Percentiles rank a stretch among this genome's conserved stretches.
Evolutionary conservation across 331 rosid genomes (phyloP).

Genomic region (Malus hybrid): DNA sequence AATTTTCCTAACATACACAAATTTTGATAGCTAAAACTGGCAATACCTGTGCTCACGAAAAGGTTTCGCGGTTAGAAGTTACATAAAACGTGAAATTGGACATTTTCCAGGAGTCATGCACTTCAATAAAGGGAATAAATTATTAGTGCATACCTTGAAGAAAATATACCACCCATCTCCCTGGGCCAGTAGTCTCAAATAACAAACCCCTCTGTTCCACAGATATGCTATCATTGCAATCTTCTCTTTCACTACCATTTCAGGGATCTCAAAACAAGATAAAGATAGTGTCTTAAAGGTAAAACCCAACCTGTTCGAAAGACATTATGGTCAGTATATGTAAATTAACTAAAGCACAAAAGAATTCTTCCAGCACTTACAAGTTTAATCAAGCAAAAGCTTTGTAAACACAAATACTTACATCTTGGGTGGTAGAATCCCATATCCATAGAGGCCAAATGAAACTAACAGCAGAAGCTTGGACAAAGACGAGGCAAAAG

Average conservation of each 20-base stretch:
- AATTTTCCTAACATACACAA: not conserved
- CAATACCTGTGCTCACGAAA: not conserved
- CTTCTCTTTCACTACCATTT: conserved; percentile 30
- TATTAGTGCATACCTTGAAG: conserved; percentile 45
- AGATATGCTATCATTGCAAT: conserved; percentile 31
- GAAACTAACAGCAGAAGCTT: conserved; percentile 47
- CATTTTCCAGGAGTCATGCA: not conserved
- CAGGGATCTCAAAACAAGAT: conserved; percentile 48
- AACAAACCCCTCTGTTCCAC: conserved; percentile 57
- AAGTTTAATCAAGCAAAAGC: not conserved
- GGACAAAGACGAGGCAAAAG: conserved; percentile 50
- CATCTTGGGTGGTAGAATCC: conserved; percentile 52
- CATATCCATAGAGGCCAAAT: conserved; percentile 45
- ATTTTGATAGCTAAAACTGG: not conserved
- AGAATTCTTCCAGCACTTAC: not conserved
- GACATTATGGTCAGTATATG: conserved; percentile 11
- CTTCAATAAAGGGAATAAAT: not conserved
- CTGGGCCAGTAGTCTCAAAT: conserved; percentile 39
- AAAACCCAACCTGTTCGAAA: conserved; percentile 45
- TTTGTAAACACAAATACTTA: conserved; percentile 32
- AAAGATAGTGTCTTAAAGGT: conserved; percentile 29
- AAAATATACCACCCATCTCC: conserved; percentile 66
- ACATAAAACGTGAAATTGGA: not conserved
- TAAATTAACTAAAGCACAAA: not conserved
- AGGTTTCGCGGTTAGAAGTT: not conserved